Evolutionary conservation across 2,329 filamentous ascomycete species (phyloP), one percentile per base, ranked within the genome.

Genomic region (Fusarium nygamai): DNA sequence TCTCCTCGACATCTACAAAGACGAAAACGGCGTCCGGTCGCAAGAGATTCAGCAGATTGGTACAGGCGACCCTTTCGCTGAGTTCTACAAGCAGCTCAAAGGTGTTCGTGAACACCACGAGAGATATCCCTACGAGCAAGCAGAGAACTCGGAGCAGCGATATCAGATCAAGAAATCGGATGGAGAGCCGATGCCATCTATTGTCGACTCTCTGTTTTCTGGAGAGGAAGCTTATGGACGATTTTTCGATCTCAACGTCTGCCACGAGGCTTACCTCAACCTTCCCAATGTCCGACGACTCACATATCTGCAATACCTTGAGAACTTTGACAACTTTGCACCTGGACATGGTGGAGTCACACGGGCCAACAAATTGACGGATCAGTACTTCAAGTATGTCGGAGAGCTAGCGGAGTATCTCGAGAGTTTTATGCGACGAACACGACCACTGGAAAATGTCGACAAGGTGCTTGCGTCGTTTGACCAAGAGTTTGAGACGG

Each of bases 171-270:
- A 91, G 80, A 90, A 88, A 66, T 85, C 88, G 47, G 91, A 91
- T 48, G 92, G 92, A 73, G 90, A 92, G 53, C 85, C 88, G 3
- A 83, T 89, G 64, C 87, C 89, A 8, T 90, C 90, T 48, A 90
- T 95, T 60, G 92, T 98, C 54, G 96, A 98, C 80, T 91, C 91
- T 66, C 93, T 98, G 86, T 99, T 99, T 83, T 97, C 95, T 0
- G 96, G 96, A 71, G 97, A 99, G 83, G 96, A 99, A 82, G 93
- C 92, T 0, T 98, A 93, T 79, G 96, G 96, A 48, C 93, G 94
- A 76, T 99, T 94, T 83, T 93, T 99, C 79, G 96, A 99, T 82
- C 85, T 99, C 53, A 96, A 93, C 24, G 89, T 87, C 44, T 90
- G 92, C 75, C 95, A 98, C 83, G 96, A 98, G 80, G 88, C 93